These are phyloP conservation scores for Aleurites moluccanus DNA, from an alignment of 441 rosid species.

Conservation along the genomic window DNA sequence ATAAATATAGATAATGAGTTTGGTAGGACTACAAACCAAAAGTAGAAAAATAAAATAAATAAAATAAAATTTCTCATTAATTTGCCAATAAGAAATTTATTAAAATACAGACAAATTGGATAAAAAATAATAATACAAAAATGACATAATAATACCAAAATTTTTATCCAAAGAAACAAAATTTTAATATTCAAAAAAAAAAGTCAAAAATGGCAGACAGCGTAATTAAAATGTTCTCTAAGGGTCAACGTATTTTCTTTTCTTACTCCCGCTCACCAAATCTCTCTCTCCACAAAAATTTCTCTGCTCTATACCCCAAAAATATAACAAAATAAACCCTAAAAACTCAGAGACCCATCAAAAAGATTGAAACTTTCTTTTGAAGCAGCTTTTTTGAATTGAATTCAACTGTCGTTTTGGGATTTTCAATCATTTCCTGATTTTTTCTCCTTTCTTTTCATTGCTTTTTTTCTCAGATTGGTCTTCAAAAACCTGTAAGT, in stretches of 20 bases:
- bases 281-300: not conserved
- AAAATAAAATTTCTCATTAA: not conserved
- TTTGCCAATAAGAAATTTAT: not conserved
- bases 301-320: not conserved
- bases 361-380: constrained; percentile 4
- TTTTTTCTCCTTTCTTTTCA: not conserved
- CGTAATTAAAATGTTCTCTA: constrained; percentile 10
- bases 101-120: not conserved
- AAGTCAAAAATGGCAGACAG: constrained; percentile 15
- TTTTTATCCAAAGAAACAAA: not conserved
- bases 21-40: not conserved
- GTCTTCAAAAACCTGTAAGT: constrained; percentile 17
- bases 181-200: not conserved
- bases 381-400: not conserved
- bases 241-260: constrained; percentile 13
- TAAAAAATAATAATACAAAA: no score
- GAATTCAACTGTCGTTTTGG: constrained; percentile 9
- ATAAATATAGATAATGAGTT: not conserved
- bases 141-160: not conserved
- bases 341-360: constrained; percentile 11
- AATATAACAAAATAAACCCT: constrained; percentile 18
- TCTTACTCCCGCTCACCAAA: constrained; percentile 28
- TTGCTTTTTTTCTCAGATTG: not conserved
- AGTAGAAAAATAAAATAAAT: not conserved
- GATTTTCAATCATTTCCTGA: constrained; percentile 10